A percentile compares a stretch with the other conserved stretches of the same genome.
phyloP scores from a whole-genome alignment of 202 grass and related monocot species.

The Brachypodium distachyon region DNA sequence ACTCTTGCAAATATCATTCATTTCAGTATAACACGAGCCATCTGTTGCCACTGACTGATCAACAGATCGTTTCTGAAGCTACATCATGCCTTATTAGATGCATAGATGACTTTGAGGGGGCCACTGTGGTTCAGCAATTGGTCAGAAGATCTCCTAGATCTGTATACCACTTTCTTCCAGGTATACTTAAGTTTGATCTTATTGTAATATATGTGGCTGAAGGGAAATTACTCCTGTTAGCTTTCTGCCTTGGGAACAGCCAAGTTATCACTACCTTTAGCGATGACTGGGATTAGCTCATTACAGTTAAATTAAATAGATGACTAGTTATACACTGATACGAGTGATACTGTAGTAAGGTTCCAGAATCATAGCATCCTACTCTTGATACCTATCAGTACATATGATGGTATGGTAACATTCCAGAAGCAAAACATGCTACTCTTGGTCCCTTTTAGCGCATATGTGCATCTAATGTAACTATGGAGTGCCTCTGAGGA shows the following conservation, averaged over 20 bases:
- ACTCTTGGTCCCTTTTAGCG: background rate
- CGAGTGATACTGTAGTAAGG: background rate
- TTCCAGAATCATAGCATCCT: slow-evolving; percentile 21
- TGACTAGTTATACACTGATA: background rate
- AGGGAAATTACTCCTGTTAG: background rate
- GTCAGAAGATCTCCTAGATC: slow-evolving; percentile 54
- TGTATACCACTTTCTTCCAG: slow-evolving; percentile 65
- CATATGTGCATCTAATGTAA: background rate
- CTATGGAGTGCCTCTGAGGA: no score
- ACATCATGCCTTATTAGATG: slow-evolving; percentile 52
- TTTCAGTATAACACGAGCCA: slow-evolving; percentile 59
- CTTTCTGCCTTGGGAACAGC: background rate
- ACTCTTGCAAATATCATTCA: slow-evolving; percentile 3
- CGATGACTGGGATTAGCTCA: background rate
- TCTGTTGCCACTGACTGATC: slow-evolving; percentile 50
- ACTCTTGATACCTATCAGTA: background rate
- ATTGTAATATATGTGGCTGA: background rate
- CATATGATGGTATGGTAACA: background rate
- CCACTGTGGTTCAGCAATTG: slow-evolving; percentile 39
- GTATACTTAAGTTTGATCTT: slow-evolving; percentile 28
- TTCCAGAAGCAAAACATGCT: slow-evolving; percentile 20
- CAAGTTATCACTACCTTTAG: background rate
- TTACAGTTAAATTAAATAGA: background rate
- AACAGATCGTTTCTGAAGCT: slow-evolving; percentile 51
- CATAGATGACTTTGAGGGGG: slow-evolving; percentile 61